A percentile compares a stretch with the other conserved stretches of the same genome.
phyloP scores from a whole-genome alignment of 768 basidiomycete genomes.

The Coprinellus micaceus region DNA sequence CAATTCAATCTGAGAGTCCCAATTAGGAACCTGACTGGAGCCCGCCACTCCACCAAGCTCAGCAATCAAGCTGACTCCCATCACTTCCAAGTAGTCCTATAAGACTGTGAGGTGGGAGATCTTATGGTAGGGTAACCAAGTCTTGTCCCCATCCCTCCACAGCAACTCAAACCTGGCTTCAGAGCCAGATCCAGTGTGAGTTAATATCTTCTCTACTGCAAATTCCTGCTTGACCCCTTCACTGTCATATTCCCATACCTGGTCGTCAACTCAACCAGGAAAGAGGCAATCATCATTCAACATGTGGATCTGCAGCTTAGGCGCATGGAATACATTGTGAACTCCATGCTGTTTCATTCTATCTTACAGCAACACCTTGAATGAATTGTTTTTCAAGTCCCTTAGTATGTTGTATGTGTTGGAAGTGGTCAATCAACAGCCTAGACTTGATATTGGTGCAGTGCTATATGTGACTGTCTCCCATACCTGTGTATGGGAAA shows the following conservation, averaged over 20 bases:
- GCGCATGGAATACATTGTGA: slow-evolving; percentile 27
- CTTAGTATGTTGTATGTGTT: slow-evolving; percentile 7
- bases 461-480: too few relatives aligned
- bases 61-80: slow-evolving; percentile 31
- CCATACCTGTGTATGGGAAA: too few relatives aligned
- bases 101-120: slow-evolving; percentile 4
- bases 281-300: slow-evolving; percentile 33
- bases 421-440: too few relatives aligned
- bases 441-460: too few relatives aligned
- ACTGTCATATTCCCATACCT: slow-evolving; percentile 14
- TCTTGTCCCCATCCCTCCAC: slow-evolving; percentile 29
- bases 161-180: slow-evolving; percentile 26
- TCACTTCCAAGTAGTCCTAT: neutral
- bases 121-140: slow-evolving; percentile 29
- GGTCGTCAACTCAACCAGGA: slow-evolving; percentile 18
- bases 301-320: slow-evolving; percentile 25
- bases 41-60: too few relatives aligned
- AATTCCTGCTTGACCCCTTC: slow-evolving; percentile 12
- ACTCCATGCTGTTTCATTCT: neutral
- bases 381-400: slow-evolving; percentile 4
- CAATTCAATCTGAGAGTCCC: too few relatives aligned
- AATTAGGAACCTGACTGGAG: too few relatives aligned
- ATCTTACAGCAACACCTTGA: neutral
- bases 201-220: slow-evolving; percentile 21
- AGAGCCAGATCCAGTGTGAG: slow-evolving; percentile 23